phyloP scores from a whole-genome alignment of 2,329 filamentous ascomycete species.

The Magnaporthiopsis poae region DNA sequence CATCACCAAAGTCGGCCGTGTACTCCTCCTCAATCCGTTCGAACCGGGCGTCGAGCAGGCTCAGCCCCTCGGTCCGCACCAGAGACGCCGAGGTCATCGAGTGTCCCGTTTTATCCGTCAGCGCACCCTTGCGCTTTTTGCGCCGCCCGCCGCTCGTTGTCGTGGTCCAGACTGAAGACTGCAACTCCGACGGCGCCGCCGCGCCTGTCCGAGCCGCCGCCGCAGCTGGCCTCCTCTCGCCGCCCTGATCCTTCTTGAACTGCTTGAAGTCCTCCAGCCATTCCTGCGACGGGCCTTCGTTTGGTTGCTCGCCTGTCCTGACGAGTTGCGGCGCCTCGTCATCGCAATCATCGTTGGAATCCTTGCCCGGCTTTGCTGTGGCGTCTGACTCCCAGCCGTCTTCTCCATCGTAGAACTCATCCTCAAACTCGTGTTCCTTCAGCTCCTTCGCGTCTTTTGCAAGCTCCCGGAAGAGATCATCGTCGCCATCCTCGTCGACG shows the following conservation, averaged over 20 bases:
- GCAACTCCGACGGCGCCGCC: conserved; percentile 46
- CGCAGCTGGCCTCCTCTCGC: conserved; percentile 23
- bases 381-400: conserved; percentile 92
- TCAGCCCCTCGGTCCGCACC: conserved; percentile 75
- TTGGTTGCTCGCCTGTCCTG: conserved; percentile 31
- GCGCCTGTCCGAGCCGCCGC: neutral
- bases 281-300: conserved; percentile 59
- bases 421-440: conserved; percentile 67
- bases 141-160: conserved; percentile 69
- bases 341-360: conserved; percentile 33
- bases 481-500: conserved; percentile 59
- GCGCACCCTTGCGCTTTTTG: conserved; percentile 91
- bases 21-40: conserved; percentile 81
- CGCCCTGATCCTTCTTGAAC: conserved; percentile 74
- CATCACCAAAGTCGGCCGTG: conserved; percentile 31
- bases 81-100: conserved; percentile 99
- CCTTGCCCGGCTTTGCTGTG: conserved; percentile 66
- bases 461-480: conserved; percentile 65
- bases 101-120: conserved; percentile 80
- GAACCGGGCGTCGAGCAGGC: conserved; percentile 78
- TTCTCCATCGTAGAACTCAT: conserved; percentile 52
- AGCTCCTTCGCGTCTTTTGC: conserved; percentile 39
- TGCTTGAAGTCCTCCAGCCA: conserved; percentile 91
- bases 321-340: conserved; percentile 41
- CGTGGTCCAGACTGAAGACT: conserved; percentile 62